These are phyloP conservation scores for Eimeria acervulina DNA, from an alignment of 169 alveolate species.

Conservation along the genomic window DNA sequence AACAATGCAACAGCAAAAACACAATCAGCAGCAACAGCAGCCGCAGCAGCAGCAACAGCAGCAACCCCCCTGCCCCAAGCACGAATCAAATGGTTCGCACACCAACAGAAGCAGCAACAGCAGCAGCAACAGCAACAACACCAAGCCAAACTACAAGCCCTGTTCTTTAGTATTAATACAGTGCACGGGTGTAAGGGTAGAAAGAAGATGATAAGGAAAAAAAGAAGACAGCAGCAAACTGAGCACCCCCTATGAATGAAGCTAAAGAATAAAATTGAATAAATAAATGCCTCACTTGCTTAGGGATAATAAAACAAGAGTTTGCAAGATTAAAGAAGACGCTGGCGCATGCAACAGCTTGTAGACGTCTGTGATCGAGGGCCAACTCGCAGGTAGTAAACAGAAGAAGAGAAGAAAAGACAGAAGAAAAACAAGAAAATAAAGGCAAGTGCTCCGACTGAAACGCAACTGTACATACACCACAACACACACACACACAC, in stretches of 20 bases:
- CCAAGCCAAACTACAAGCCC: not conserved
- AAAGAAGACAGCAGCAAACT: no score
- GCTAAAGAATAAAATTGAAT: no score
- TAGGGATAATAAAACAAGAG: conserved; percentile 72
- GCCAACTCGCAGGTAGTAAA: conserved; percentile 79
- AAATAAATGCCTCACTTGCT: conserved; percentile 24
- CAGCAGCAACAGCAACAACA: not conserved
- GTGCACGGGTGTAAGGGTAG: no score
- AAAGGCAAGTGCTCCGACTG: conserved; percentile 79
- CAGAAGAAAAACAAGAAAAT: conserved; percentile 79
- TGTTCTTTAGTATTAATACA: no score
- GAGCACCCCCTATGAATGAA: not conserved
- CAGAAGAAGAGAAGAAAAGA: conserved; percentile 72
- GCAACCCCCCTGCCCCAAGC: no score
- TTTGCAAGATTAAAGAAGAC: conserved; percentile 67
- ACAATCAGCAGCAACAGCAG: no score
- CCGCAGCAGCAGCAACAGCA: no score
- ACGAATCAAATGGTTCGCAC: no score
- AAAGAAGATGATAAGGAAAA: no score
- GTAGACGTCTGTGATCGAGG: conserved; percentile 67
- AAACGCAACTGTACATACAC: conserved; percentile 49
- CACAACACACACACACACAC: not conserved
- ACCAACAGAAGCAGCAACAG: no score
- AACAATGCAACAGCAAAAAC: no score
- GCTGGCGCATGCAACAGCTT: conserved; percentile 72